Evolutionary conservation across 805 yeast genomes (phyloP).

Genomic region (Blastobotrys chiropterorum): DNA sequence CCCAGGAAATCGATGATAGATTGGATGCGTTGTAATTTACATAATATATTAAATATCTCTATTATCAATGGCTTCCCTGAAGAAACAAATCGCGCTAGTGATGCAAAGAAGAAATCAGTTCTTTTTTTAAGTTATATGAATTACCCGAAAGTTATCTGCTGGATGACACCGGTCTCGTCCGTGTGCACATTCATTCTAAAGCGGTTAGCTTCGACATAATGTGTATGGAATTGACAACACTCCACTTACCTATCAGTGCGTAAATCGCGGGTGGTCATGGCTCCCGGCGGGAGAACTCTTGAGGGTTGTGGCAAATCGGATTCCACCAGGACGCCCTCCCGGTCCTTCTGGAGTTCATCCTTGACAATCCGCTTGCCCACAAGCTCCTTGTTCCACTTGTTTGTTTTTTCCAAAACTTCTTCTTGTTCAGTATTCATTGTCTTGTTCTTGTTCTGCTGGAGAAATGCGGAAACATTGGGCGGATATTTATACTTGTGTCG

Average conservation of each 20-base stretch:
- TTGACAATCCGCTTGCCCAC: not conserved
- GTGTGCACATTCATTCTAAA: not conserved
- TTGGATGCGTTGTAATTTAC: conserved; percentile 67
- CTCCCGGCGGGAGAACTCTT: not conserved
- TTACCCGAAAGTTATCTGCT: not conserved
- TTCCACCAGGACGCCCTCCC: not conserved
- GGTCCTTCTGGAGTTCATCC: not conserved
- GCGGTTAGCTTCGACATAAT: not conserved
- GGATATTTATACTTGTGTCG: not conserved
- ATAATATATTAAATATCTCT: too few species aligned
- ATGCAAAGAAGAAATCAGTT: not conserved
- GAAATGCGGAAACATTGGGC: too few species aligned
- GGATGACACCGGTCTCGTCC: not conserved
- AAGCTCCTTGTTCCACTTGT: not conserved
- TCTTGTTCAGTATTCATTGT: conserved; percentile 1
- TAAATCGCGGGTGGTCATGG: not conserved
- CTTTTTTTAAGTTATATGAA: not conserved
- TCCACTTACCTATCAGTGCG: not conserved
- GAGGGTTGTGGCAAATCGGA: not conserved
- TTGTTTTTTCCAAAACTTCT: not conserved
- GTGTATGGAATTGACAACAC: too few species aligned
- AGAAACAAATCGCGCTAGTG: not conserved
- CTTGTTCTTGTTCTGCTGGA: too few species aligned
- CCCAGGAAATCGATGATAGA: conserved; percentile 94
- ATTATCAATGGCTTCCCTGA: not conserved